Conservation (phyloP, 2,329 filamentous ascomycete genomes). For the Pseudogymnoascus sp. region DNA sequence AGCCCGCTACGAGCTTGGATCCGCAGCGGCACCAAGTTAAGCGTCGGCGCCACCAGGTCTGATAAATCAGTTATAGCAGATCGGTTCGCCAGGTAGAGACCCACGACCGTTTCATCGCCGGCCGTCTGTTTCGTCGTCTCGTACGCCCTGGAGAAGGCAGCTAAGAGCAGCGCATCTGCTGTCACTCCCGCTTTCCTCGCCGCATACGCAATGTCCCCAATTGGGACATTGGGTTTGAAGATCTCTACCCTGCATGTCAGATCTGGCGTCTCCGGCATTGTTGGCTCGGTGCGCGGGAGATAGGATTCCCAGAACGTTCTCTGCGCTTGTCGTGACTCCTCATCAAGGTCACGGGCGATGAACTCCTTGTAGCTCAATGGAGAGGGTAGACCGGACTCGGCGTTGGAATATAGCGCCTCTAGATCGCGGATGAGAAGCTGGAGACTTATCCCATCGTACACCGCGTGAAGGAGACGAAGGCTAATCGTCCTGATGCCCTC, state of each 20-base stretch:
- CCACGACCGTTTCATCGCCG: constrained; percentile 52
- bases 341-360: constrained; percentile 28
- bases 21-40: constrained; percentile 70
- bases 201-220: constrained; percentile 34
- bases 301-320: constrained; percentile 42
- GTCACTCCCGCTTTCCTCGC: constrained; percentile 52
- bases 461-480: constrained; percentile 70
- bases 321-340: background rate
- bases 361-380: constrained; percentile 22
- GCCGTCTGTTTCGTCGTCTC: background rate
- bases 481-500: constrained; percentile 22
- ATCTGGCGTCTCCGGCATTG: constrained; percentile 16
- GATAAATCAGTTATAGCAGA: constrained; percentile 44
- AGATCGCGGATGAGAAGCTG: constrained; percentile 53
- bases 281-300: constrained; percentile 25
- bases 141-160: constrained; percentile 51
- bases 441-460: constrained; percentile 82
- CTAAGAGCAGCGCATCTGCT: constrained; percentile 69
- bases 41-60: constrained; percentile 57
- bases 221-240: constrained; percentile 39
- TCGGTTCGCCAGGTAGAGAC: constrained; percentile 78
- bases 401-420: constrained; percentile 34
- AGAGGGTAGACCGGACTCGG: constrained; percentile 5
- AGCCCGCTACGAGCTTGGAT: constrained; percentile 39
- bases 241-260: constrained; percentile 24